phyloP scores from a whole-genome alignment of 139 green algal genomes.

The Chlorella vulgaris region DNA sequence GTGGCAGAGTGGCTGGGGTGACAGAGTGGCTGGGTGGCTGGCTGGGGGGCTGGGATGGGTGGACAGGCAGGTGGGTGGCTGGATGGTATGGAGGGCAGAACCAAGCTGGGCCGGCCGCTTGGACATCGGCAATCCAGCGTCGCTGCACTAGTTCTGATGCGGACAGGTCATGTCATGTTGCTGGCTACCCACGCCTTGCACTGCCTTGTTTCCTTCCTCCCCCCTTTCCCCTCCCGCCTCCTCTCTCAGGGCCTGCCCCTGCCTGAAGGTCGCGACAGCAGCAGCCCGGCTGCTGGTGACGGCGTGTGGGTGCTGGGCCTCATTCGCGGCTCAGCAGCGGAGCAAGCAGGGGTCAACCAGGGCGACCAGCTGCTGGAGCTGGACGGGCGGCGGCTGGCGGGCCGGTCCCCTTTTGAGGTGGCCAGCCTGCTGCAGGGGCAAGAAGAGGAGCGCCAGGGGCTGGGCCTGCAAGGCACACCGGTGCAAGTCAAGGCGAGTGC shows the following conservation, averaged over 20 bases:
- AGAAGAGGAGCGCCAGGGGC: slow-evolving; percentile 13
- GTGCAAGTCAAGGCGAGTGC: slow-evolving; percentile 43
- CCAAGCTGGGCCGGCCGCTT: too few relatives aligned
- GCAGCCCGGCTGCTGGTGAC: neutral
- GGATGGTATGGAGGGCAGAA: too few relatives aligned
- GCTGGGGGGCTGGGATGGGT: too few relatives aligned
- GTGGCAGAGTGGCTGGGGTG: neutral
- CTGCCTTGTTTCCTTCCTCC: too few relatives aligned
- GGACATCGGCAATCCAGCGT: too few relatives aligned
- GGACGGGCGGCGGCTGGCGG: slow-evolving; percentile 52
- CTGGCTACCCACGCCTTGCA: neutral
- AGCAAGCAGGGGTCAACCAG: slow-evolving; percentile 77
- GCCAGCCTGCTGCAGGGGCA: slow-evolving; percentile 42
- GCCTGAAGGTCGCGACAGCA: neutral
- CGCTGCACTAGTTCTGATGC: too few relatives aligned
- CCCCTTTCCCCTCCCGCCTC: too few relatives aligned
- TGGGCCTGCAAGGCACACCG: neutral
- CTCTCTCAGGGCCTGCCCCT: slow-evolving; percentile 13
- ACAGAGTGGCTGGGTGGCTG: too few relatives aligned
- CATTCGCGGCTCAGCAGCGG: slow-evolving; percentile 70
- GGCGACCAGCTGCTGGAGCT: slow-evolving; percentile 88
- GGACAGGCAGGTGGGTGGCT: too few relatives aligned
- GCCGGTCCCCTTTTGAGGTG: slow-evolving; percentile 72
- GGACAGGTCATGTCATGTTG: neutral
- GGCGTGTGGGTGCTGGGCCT: slow-evolving; percentile 87